Evolutionary conservation across 2,329 filamentous ascomycete genomes (phyloP).

Genomic region (Alternaria sp.): DNA sequence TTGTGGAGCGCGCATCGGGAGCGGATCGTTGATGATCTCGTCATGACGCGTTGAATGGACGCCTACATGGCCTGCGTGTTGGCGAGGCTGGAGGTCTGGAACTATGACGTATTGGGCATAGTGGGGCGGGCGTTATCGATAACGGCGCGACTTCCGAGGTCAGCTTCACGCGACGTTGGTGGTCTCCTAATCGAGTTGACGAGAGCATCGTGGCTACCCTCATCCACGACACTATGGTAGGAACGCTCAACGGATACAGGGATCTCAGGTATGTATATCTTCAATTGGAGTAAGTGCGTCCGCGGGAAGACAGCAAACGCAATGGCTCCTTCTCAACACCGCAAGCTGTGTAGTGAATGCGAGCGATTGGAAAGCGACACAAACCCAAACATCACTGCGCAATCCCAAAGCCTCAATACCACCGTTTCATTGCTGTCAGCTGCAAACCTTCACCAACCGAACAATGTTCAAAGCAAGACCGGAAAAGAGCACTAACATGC

Average conservation of each 20-base stretch:
- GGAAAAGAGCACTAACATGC: background rate
- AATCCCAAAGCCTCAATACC: background rate
- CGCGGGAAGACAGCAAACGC: background rate
- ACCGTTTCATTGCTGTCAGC: background rate
- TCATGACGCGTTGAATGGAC: slow-evolving; percentile 30
- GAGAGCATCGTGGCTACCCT: background rate
- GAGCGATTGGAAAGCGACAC: background rate
- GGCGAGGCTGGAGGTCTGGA: background rate
- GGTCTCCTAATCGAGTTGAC: background rate
- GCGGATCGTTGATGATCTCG: slow-evolving; percentile 13
- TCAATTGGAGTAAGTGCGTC: background rate
- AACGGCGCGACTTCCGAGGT: background rate
- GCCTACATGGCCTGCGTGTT: background rate
- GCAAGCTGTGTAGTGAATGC: background rate
- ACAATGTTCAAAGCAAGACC: background rate
- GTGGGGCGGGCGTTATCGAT: background rate
- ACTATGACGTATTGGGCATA: background rate
- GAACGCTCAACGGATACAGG: background rate
- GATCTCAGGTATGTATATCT: background rate
- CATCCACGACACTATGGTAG: background rate
- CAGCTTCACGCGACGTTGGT: background rate
- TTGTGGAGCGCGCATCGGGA: slow-evolving; percentile 16
- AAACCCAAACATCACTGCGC: background rate
- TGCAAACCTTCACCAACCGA: too few species aligned
- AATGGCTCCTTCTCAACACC: background rate